Evolutionary conservation across 495 filamentous ascomycete species (phyloP).

Genomic region (Parachaetomium inaequale): DNA sequence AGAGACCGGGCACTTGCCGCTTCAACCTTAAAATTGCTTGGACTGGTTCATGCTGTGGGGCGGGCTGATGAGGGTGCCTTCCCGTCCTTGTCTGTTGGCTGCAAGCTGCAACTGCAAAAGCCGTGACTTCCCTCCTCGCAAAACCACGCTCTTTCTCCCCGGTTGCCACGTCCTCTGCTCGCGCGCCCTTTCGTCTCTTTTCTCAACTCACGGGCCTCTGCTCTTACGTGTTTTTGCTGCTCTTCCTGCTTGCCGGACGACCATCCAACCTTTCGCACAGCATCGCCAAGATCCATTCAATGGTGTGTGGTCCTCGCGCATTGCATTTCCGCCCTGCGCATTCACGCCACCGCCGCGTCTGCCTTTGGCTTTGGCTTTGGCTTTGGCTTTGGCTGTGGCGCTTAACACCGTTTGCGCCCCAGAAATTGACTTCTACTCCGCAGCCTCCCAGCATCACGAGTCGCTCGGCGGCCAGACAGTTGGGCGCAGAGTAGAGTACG

Average conservation of each 20-base stretch:
- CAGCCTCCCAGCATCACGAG: conserved; percentile 14
- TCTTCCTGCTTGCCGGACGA: background rate
- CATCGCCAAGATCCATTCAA: background rate
- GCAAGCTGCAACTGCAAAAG: background rate
- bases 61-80: background rate
- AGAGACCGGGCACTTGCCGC: too few species aligned
- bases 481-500: conserved; percentile 17
- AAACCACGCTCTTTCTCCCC: background rate
- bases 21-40: background rate
- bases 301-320: conserved; percentile 9
- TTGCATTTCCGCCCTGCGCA: background rate
- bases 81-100: background rate
- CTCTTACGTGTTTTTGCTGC: background rate
- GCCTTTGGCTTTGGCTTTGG: background rate
- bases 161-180: background rate
- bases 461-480: conserved; percentile 11
- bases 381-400: background rate
- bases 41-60: too few species aligned
- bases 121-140: background rate
- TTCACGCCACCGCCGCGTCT: background rate
- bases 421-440: background rate
- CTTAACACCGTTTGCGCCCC: background rate
- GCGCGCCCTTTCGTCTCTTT: background rate
- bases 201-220: background rate
- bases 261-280: background rate